A percentile compares a stretch with the other conserved stretches of the same genome.
These are phyloP conservation scores for Xylaria bambusicola DNA, from an alignment of 495 filamentous ascomycete genomes.

Conservation along the genomic window DNA sequence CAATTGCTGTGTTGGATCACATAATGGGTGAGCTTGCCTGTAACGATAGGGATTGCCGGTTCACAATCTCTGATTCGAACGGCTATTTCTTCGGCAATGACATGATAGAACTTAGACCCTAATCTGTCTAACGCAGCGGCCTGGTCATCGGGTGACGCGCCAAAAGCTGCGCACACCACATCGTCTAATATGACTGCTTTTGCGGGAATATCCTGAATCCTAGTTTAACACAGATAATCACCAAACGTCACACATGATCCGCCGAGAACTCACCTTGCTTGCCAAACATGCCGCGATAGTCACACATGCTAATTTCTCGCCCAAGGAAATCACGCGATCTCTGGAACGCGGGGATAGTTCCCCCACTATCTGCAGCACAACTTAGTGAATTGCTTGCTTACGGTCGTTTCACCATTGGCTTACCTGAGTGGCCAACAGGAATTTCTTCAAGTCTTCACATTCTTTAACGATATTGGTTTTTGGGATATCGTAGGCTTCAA, in stretches of 20 bases:
- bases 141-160: conserved; percentile 31
- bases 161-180: conserved; percentile 38
- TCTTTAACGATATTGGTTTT: conserved; percentile 32
- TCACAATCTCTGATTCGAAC: conserved; percentile 28
- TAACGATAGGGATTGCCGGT: conserved; percentile 34
- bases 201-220: conserved; percentile 33
- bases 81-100: conserved; percentile 34
- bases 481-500: conserved; percentile 27
- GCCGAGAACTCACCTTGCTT: conserved; percentile 30
- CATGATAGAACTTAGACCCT: conserved; percentile 37
- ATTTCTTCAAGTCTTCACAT: conserved; percentile 37
- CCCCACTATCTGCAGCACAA: conserved; percentile 35
- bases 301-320: conserved; percentile 41
- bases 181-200: conserved; percentile 37
- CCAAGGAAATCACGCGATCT: conserved; percentile 40
- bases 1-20: conserved; percentile 16
- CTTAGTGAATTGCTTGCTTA: conserved; percentile 12
- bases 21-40: conserved; percentile 21
- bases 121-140: conserved; percentile 28
- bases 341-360: conserved; percentile 39
- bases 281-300: conserved; percentile 39
- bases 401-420: background rate
- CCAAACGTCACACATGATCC: background rate
- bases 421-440: conserved; percentile 40
- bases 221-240: conserved; percentile 3